These are phyloP conservation scores for Candida andamanensis DNA, from an alignment of 805 yeast species.

Conservation along the genomic window DNA sequence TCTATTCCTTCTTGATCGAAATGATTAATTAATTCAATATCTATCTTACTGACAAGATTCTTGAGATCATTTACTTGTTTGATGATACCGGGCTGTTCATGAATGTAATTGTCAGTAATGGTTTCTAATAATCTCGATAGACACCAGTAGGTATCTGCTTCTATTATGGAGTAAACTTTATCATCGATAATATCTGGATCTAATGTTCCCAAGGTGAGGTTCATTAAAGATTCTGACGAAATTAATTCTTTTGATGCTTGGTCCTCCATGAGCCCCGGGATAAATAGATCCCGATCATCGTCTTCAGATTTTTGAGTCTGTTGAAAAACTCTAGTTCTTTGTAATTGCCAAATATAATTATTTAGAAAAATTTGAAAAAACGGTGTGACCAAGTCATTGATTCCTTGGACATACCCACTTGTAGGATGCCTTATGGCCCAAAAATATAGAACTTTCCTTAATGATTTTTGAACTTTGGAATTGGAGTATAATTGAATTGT, in stretches of 20 bases:
- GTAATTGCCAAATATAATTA: constrained; percentile 51
- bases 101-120: constrained; percentile 94
- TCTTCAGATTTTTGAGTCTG: constrained; percentile 12
- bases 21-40: constrained; percentile 65
- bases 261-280: constrained; percentile 30
- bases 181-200: constrained; percentile 60
- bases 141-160: constrained; percentile 98
- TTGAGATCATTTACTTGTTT: constrained; percentile 82
- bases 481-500: constrained; percentile 66
- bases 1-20: constrained; percentile 80
- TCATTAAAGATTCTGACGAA: constrained; percentile 19
- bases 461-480: constrained; percentile 67
- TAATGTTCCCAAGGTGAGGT: constrained; percentile 44
- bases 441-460: constrained; percentile 76
- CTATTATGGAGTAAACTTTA: constrained; percentile 63
- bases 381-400: constrained; percentile 90
- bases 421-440: constrained; percentile 99
- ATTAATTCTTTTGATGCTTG: constrained; percentile 17
- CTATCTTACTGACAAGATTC: constrained; percentile 76
- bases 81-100: constrained; percentile 95
- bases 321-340: constrained; percentile 14
- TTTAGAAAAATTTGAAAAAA: constrained; percentile 81
- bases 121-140: constrained; percentile 85
- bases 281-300: constrained; percentile 20
- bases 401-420: constrained; percentile 96